Evolutionary conservation across 2,329 filamentous ascomycete genomes (phyloP), one percentile per base, ranked within the genome.

Genomic region (Penicillium sp.): DNA sequence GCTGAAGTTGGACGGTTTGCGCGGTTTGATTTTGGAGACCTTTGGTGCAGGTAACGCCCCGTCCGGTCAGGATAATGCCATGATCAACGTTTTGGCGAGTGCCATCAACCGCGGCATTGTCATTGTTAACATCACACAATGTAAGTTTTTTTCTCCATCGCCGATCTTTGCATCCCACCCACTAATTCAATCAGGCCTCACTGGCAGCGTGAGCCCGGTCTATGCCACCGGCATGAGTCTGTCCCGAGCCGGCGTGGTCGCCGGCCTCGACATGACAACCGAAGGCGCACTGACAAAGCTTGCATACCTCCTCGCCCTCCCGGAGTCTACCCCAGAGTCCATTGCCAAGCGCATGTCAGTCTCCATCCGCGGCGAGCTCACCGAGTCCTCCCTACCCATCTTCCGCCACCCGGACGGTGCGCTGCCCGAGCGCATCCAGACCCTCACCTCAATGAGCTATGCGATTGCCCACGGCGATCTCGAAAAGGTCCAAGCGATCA

Each of bases 31-130:
- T 38, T 82, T 97, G 41, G 92, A 96, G 75, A 96, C 92, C 0
- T 96, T 96, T 72, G 92, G 92, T 55, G 92, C 94, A 70, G 92
- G 92, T 53, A 97, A 96, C 74, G 89, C 92, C 10, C 92, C 92
- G 3, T 88, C 88, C 38, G 91, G 90, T 29, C 82, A 87, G 45
- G 89, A 94, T 68, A 89, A 89, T 52, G 86, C 85, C 48, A 82
- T 96, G 70, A 92, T 88, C 14, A 85, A 85, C 50, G 89, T 93
- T 45, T 85, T 96, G 65, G 82, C 84, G 16, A 83, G 86, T 41
- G 92, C 90, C 21, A 90, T 96, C 39, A 79, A 87, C 67, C 84
- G 90, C 54, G 92, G 90, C 36, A 87, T 94, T 60, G 85, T 94
- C 54, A 87, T 97, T 55, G 90, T 96, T 61, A 96, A 95, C 69